phyloP scores from a whole-genome alignment of 2,329 filamentous ascomycete genomes.

The Verticillium klebahnii region DNA sequence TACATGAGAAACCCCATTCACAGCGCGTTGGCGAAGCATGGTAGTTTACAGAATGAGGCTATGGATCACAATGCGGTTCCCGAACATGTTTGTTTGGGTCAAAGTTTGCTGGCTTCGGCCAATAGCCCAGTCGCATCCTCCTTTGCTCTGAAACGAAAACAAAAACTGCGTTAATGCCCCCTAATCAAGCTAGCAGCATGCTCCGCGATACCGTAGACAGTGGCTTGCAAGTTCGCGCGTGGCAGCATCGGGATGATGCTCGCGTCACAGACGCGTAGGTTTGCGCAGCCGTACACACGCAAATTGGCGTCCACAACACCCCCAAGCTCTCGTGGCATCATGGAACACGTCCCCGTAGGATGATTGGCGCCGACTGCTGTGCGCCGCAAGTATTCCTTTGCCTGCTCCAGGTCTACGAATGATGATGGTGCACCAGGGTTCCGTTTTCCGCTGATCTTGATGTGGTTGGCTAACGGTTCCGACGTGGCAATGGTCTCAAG shows the following conservation, averaged over 20 bases:
- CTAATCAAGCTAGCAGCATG: constrained; percentile 14
- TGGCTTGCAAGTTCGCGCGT: constrained; percentile 23
- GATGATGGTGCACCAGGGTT: constrained; percentile 12
- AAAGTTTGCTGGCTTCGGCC: too few relatives aligned
- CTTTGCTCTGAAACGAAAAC: too few relatives aligned
- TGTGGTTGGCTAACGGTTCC: constrained; percentile 33
- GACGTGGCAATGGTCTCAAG: constrained; percentile 31
- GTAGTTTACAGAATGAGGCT: background rate
- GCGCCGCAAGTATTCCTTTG: constrained; percentile 28
- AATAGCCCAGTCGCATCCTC: too few relatives aligned
- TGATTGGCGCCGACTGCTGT: constrained; percentile 29
- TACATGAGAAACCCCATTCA: background rate
- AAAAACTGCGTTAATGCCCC: background rate
- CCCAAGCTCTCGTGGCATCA: constrained; percentile 42
- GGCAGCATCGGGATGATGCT: constrained; percentile 38
- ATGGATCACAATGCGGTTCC: too few relatives aligned
- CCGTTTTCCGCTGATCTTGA: constrained; percentile 29
- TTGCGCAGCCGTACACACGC: constrained; percentile 37
- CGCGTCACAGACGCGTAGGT: constrained; percentile 40
- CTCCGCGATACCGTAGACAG: constrained; percentile 27
- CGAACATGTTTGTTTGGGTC: too few relatives aligned
- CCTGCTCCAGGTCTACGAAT: constrained; percentile 25
- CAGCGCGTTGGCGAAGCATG: constrained; percentile 3
- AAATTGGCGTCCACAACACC: constrained; percentile 41
- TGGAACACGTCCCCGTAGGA: constrained; percentile 41